phyloP scores from a whole-genome alignment of 176 grass and related monocot species.

The Avena sativa region DNA sequence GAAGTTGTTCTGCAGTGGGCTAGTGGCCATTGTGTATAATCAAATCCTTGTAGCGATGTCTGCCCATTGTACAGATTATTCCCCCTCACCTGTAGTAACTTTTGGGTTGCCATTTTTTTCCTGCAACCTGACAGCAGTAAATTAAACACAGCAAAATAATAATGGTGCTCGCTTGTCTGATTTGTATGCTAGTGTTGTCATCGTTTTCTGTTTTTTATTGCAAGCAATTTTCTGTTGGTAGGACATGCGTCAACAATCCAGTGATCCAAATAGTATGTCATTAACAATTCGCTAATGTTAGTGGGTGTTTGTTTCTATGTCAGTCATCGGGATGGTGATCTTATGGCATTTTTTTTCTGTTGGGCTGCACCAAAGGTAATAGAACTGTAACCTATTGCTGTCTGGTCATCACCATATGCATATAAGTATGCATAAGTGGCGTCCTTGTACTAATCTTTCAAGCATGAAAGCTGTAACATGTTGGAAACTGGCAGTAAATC shows the following conservation, averaged over 20 bases:
- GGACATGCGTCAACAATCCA: not conserved
- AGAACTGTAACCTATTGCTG: too few relatives aligned
- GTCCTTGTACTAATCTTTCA: too few relatives aligned
- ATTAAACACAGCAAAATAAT: not conserved
- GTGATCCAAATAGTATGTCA: not conserved
- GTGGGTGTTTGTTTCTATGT: not conserved
- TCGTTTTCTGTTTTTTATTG: not conserved
- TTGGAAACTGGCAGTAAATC: not conserved
- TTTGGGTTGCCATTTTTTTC: not conserved
- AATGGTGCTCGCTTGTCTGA: not conserved
- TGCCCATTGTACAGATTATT: not conserved
- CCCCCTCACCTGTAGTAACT: not conserved
- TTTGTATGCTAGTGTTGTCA: not conserved
- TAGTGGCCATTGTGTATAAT: slow-evolving; percentile 6
- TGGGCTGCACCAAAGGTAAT: not conserved
- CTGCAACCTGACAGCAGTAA: not conserved
- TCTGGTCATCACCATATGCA: too few relatives aligned
- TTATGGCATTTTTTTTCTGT: not conserved
- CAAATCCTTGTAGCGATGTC: not conserved
- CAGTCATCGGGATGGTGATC: not conserved
- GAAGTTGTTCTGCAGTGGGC: not conserved
- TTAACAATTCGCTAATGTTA: not conserved
- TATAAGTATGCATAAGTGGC: too few relatives aligned
- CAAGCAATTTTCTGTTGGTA: not conserved
- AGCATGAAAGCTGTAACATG: too few relatives aligned